Conservation (phyloP, 2,329 filamentous ascomycete genomes). For the Cladosporium sp. region DNA sequence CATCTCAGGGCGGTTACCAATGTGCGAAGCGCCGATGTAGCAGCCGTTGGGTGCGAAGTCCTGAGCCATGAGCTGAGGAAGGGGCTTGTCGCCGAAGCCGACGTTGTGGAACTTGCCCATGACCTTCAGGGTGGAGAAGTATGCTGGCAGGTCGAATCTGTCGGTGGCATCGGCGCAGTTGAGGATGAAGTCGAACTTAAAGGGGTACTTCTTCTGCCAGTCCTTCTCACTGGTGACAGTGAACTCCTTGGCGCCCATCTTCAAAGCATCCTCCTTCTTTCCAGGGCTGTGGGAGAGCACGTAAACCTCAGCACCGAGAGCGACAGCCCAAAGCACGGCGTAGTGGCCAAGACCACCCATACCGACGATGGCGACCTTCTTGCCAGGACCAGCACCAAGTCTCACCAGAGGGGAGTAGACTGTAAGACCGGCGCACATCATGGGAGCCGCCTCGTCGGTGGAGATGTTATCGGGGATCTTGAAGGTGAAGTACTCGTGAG, state of each 20-base stretch:
- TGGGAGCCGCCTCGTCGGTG: constrained; percentile 65
- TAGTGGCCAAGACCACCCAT: constrained; percentile 57
- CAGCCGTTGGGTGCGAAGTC: constrained; percentile 72
- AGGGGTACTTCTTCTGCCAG: constrained; percentile 57
- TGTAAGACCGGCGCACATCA: constrained; percentile 84
- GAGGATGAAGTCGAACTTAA: constrained; percentile 73
- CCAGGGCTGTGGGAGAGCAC: constrained; percentile 60
- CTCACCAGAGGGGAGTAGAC: constrained; percentile 76
- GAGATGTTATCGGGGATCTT: constrained; percentile 74
- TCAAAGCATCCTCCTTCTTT: constrained; percentile 61
- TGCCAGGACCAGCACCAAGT: constrained; percentile 73
- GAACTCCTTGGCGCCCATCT: constrained; percentile 62
- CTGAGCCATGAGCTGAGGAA: constrained; percentile 58
- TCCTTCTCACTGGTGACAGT: constrained; percentile 58
- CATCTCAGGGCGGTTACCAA: constrained; percentile 51
- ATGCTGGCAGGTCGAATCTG: constrained; percentile 68
- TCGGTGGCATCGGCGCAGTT: constrained; percentile 70
- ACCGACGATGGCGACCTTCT: constrained; percentile 75
- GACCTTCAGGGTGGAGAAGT: constrained; percentile 77
- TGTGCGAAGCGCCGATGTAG: constrained; percentile 53
- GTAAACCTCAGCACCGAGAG: constrained; percentile 62
- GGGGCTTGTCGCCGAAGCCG: constrained; percentile 74
- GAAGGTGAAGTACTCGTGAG: constrained; percentile 73
- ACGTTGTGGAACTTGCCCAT: constrained; percentile 77
- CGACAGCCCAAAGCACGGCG: constrained; percentile 49